phyloP scores from a whole-genome alignment of 2,329 filamentous ascomycete genomes.

The Chrysoporthe cubensis region DNA sequence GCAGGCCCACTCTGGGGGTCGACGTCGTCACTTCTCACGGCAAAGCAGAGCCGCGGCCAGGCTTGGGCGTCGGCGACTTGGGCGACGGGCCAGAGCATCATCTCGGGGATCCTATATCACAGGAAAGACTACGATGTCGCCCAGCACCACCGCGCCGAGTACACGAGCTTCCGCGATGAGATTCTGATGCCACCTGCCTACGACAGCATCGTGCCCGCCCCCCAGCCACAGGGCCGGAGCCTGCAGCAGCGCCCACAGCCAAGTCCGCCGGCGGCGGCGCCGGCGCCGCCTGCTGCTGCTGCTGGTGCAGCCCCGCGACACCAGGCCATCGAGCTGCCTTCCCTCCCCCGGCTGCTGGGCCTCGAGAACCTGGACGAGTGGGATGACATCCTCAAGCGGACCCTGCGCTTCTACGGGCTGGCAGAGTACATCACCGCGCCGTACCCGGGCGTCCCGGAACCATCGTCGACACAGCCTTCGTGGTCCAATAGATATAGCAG shows the following conservation, averaged over 20 bases:
- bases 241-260: not conserved
- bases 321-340: conserved; percentile 18
- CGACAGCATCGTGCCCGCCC: conserved; percentile 16
- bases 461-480: not conserved
- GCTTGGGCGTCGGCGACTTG: conserved; percentile 28
- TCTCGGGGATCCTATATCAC: conserved; percentile 26
- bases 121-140: conserved; percentile 19
- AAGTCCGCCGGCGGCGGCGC: not conserved
- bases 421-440: conserved; percentile 23
- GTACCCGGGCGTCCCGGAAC: conserved; percentile 22
- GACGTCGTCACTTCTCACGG: conserved; percentile 15
- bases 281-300: not conserved
- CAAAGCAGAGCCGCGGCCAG: conserved; percentile 22
- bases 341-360: conserved; percentile 21
- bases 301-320: not conserved
- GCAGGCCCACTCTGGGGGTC: conserved; percentile 26
- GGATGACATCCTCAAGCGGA: conserved; percentile 26
- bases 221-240: not conserved
- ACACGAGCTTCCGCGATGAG: conserved; percentile 17
- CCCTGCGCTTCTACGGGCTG: conserved; percentile 22
- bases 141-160: conserved; percentile 17
- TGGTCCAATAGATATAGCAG: conserved; percentile 5
- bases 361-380: conserved; percentile 29
- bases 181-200: conserved; percentile 22
- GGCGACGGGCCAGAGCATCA: conserved; percentile 26